phyloP scores from a whole-genome alignment of 129 eudicot genomes.

The Calendula officinalis region DNA sequence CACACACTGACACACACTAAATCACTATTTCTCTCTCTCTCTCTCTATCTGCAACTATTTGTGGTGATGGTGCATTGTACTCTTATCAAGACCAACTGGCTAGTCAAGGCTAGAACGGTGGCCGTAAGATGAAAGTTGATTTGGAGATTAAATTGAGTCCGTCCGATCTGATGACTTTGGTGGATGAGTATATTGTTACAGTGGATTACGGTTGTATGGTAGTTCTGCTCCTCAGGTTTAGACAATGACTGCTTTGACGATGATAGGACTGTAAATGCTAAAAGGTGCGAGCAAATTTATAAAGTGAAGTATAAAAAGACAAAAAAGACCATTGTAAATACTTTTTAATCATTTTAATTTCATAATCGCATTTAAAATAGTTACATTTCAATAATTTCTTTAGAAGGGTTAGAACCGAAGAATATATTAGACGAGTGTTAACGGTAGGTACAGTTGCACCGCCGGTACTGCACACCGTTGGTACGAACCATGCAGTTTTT shows the following conservation, averaged over 20 bases:
- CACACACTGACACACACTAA: slow-evolving; percentile 16
- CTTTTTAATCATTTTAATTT: background rate
- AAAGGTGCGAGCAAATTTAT: slow-evolving; percentile 16
- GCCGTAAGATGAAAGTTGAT: background rate
- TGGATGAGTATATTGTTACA: background rate
- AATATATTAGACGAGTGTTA: no score
- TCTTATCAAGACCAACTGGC: slow-evolving; percentile 25
- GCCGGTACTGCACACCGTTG: no score
- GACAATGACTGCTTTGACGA: slow-evolving; percentile 27
- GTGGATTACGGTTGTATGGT: slow-evolving; percentile 13
- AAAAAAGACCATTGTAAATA: slow-evolving; percentile 22
- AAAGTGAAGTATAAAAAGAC: slow-evolving; percentile 6
- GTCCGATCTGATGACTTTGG: slow-evolving; percentile 13
- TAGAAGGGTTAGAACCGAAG: no score
- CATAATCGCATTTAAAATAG: background rate
- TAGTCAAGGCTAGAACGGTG: slow-evolving; percentile 15
- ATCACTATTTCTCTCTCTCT: background rate
- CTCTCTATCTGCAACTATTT: slow-evolving; percentile 16
- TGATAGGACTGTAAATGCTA: slow-evolving; percentile 30
- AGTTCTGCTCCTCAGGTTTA: slow-evolving; percentile 23
- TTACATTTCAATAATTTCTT: no score
- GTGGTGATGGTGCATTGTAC: slow-evolving; percentile 27
- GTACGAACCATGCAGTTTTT: no score
- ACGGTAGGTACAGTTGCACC: no score
- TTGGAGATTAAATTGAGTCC: slow-evolving; percentile 21